phyloP scores from a whole-genome alignment of 805 yeast genomes.

The Cyberlindnera mycetangii region DNA sequence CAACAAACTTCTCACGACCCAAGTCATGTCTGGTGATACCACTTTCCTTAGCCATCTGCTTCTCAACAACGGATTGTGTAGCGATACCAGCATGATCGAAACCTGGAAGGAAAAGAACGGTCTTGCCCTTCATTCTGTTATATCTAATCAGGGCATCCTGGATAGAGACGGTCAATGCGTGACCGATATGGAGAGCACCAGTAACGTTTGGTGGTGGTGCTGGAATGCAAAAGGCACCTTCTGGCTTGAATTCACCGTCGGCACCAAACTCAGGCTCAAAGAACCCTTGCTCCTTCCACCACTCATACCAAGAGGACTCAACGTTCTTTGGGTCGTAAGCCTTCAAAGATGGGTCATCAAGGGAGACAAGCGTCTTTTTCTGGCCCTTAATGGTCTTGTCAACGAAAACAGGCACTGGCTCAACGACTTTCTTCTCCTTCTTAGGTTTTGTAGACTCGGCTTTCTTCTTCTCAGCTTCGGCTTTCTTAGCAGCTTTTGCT shows the following conservation, averaged over 20 bases:
- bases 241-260: slow-evolving; percentile 74
- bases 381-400: slow-evolving; percentile 87
- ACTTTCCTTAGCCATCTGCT: slow-evolving; percentile 71
- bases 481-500: slow-evolving; percentile 77
- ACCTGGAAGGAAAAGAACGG: slow-evolving; percentile 90
- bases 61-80: slow-evolving; percentile 97
- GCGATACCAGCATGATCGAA: slow-evolving; percentile 99
- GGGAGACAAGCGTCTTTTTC: slow-evolving; percentile 80
- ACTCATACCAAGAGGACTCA: slow-evolving; percentile 94
- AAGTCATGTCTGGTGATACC: slow-evolving; percentile 90
- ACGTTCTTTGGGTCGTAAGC: slow-evolving; percentile 91
- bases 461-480: slow-evolving; percentile 41
- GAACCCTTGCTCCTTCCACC: slow-evolving; percentile 91
- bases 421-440: slow-evolving; percentile 67
- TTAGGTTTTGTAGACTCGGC: slow-evolving; percentile 49
- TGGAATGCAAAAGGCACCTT: slow-evolving; percentile 85
- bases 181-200: slow-evolving; percentile 98
- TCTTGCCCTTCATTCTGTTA: slow-evolving; percentile 96
- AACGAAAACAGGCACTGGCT: slow-evolving; percentile 77
- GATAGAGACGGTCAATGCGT: slow-evolving; percentile 91
- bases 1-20: slow-evolving; percentile 87
- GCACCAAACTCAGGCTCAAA: slow-evolving; percentile 82
- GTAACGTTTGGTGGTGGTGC: slow-evolving; percentile 99
- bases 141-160: slow-evolving; percentile 92
- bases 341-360: slow-evolving; percentile 91